These are phyloP conservation scores for Penicillium nordicum DNA, from an alignment of 2,329 filamentous ascomycete genomes.

Conservation along the genomic window DNA sequence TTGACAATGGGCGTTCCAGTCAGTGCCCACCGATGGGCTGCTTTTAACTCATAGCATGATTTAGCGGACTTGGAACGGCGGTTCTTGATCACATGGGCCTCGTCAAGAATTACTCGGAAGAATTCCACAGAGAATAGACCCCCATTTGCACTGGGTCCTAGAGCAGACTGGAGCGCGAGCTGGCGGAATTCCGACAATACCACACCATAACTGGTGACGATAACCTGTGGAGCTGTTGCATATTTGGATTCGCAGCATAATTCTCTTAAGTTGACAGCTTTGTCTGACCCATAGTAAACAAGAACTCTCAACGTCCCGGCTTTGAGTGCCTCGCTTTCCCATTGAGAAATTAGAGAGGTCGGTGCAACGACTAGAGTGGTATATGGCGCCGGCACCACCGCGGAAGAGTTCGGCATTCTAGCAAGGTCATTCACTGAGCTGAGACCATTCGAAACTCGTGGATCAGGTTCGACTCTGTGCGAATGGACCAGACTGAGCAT, in stretches of 20 bases:
- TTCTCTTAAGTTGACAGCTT: constrained; percentile 70
- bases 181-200: constrained; percentile 86
- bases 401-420: constrained; percentile 56
- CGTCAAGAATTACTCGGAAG: constrained; percentile 91
- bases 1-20: constrained; percentile 98
- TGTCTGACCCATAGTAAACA: constrained; percentile 90
- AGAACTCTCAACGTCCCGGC: constrained; percentile 79
- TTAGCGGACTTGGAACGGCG: constrained; percentile 88
- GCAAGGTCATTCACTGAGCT: constrained; percentile 59
- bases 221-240: constrained; percentile 74
- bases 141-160: constrained; percentile 62
- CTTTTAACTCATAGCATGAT: constrained; percentile 86
- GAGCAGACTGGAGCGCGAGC: constrained; percentile 54
- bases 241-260: constrained; percentile 74
- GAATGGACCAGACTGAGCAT: constrained; percentile 93
- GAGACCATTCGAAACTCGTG: constrained; percentile 27
- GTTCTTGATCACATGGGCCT: constrained; percentile 91
- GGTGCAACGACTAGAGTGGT: constrained; percentile 95
- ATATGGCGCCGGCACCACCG: constrained; percentile 68
- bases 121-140: constrained; percentile 91
- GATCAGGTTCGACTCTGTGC: constrained; percentile 60
- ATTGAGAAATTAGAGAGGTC: constrained; percentile 94
- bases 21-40: constrained; percentile 84
- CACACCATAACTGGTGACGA: constrained; percentile 93
- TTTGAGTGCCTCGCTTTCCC: constrained; percentile 92